Conservation (phyloP, 2,329 filamentous ascomycete species). For the Fusarium buxicola region DNA sequence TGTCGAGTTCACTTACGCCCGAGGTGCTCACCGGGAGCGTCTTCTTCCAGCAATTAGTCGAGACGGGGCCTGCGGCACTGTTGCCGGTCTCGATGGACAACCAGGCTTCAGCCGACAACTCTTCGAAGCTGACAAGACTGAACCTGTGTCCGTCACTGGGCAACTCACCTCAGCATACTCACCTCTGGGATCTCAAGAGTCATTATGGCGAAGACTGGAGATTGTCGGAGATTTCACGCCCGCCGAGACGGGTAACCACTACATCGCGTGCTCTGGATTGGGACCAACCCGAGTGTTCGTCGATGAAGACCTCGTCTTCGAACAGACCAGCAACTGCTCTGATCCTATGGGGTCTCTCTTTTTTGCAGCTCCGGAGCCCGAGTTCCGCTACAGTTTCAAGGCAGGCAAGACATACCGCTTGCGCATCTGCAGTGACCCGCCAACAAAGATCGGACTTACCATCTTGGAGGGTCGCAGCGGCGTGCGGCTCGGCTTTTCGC, state of each 20-base stretch:
- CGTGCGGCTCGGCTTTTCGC: constrained; percentile 46
- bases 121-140: constrained; percentile 35
- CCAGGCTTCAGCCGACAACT: constrained; percentile 46
- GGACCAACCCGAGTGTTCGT: constrained; percentile 45
- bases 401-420: constrained; percentile 44
- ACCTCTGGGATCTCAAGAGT: constrained; percentile 42
- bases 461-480: constrained; percentile 47
- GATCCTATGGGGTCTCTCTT: constrained; percentile 50
- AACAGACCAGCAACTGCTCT: constrained; percentile 43
- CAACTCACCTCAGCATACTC: constrained; percentile 41
- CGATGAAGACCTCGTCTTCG: constrained; percentile 44
- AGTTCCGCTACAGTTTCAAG: constrained; percentile 42
- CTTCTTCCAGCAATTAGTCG: constrained; percentile 31
- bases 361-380: constrained; percentile 41
- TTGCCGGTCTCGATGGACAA: constrained; percentile 45
- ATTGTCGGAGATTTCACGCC: constrained; percentile 48
- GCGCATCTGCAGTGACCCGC: constrained; percentile 45
- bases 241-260: constrained; percentile 43
- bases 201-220: constrained; percentile 41
- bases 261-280: constrained; percentile 47
- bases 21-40: constrained; percentile 40
- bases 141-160: constrained; percentile 31
- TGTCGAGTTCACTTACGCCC: constrained; percentile 41
- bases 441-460: constrained; percentile 44
- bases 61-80: constrained; percentile 29